Evolutionary conservation across 2,329 filamentous ascomycete species (phyloP).

Genomic region (Capronia coronata): DNA sequence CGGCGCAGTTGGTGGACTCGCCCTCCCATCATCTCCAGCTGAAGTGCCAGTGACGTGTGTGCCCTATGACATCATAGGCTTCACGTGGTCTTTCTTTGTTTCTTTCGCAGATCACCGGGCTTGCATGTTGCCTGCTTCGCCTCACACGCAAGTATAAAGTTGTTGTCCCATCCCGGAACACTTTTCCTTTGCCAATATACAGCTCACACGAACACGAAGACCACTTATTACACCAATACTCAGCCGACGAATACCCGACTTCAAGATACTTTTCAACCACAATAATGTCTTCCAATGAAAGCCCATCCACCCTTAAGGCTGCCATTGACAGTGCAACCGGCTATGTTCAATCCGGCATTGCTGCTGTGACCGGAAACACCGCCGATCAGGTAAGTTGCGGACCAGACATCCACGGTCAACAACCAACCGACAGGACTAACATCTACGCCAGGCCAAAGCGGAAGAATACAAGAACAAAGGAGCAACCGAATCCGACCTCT

Average conservation of each 20-base stretch:
- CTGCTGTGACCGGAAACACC: conserved; percentile 65
- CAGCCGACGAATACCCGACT: background rate
- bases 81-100: background rate
- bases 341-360: conserved; percentile 64
- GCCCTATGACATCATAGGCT: background rate
- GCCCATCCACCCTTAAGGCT: conserved; percentile 69
- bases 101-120: background rate
- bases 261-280: background rate
- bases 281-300: conserved; percentile 24
- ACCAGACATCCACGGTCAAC: background rate
- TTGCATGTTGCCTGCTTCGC: background rate
- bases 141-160: background rate
- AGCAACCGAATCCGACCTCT: conserved; percentile 62
- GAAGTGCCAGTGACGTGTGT: background rate
- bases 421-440: background rate
- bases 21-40: background rate
- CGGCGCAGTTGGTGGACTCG: background rate
- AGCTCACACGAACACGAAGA: background rate
- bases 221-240: background rate
- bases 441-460: conserved; percentile 42
- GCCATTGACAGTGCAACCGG: conserved; percentile 68
- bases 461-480: conserved; percentile 60
- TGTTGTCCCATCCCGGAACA: background rate
- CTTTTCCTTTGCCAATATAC: background rate
- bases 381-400: conserved; percentile 52